Base-by-base conservation (phyloP, 1,284 basidiomycete genomes). In the Ceratobasidium sp. region DNA sequence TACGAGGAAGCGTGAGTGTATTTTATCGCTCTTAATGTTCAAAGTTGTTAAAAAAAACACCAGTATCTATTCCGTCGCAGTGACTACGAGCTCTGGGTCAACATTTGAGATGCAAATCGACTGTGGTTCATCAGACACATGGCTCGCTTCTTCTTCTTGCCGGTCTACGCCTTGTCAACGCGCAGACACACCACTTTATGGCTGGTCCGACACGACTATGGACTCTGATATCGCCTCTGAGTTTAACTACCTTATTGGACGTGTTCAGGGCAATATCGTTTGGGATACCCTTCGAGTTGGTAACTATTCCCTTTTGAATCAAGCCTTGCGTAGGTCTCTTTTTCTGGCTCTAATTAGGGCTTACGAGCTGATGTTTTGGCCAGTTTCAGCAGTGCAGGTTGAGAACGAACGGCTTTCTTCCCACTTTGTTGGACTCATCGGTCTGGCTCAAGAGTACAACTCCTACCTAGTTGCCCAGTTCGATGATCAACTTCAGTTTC, bases 361-460 rank as follows among this genome's bases (percentile, higher is more conserved):
- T 49, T 38, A 32, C 52, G n/a, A 6, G 8, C 10, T 12, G 10
- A 12, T 20, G 10, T 47, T 6, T 7, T 6, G 45, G 31, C 20
- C 54, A 70, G 71, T 57, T 32, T 53, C 70, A 15, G 71, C 65
- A 12, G 35, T 68, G 2, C 38, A 64, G 10, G 35, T 72, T 17
- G 27, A 71, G 15, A 64, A 72, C 45, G 71, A 72, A 35, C 56
- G 38, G 5, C 69, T 72, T 29, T 55, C 69, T 31, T 60, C 55
- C 17, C 65, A 70, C 22, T 72, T 71, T 55, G 56, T 57, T 42
- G 71, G 71, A 17, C 62, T 71, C 15, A 31, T 72, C 22, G 71
- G 69, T 22, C 70, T 72, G 15, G 71, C 64, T 17, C 56, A 64
- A 13, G 65, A 69, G 29, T 32, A 35, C 38, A 70, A 72, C 57